Base-by-base conservation (phyloP, 2,329 filamentous ascomycete genomes). In the Hymenoscyphus occultus region DNA sequence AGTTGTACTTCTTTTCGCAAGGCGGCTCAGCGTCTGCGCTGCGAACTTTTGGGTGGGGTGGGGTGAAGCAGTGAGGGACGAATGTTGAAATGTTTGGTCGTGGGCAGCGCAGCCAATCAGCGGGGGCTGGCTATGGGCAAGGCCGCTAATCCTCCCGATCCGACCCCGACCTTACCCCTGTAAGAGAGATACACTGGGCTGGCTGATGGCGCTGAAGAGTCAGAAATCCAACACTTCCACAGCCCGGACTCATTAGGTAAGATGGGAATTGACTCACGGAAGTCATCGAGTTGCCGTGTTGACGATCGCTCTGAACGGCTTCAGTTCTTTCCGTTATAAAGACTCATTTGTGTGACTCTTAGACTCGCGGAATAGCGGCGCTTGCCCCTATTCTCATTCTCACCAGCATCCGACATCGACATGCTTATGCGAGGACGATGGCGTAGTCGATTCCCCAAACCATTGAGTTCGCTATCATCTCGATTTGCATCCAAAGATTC, bases 31-130 rank as follows among this genome's bases (percentile, higher is more conserved):
- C 22, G 31, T 64, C 57, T 32, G 39, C 22, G 31, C 40, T 19
- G 16, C 42, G 5, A n/a, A 48, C 56, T 42, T 39, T 7, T 51
- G 28, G 35, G 35, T 10, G 5, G 35, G 35, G 35, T 10, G 35
- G 32, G 32, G 39, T 60, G 28, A 16, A 35, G 59, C 60, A 63
- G 60, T 45, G 64, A 56, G 64, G 54, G 59, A 56, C 60, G 60
- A 62, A 65, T 35, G 51, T 40, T 16, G 54, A 39, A 60, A 64
- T 59, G 31, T 64, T 42, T 39, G 40, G 57, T 64, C 31, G 63
- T 62, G 63, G 59, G 60, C 16, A 40, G 10, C 22, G 3, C 40
- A 62, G 56, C 63, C 63, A 65, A 65, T 65, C 39, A 64, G 31
- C 19, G 7, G 28, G 39, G 13, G 45, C 22, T 14, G 57, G 39